Base-by-base conservation (phyloP, 1,284 basidiomycete genomes). In the Ustilago shanxiensis region DNA sequence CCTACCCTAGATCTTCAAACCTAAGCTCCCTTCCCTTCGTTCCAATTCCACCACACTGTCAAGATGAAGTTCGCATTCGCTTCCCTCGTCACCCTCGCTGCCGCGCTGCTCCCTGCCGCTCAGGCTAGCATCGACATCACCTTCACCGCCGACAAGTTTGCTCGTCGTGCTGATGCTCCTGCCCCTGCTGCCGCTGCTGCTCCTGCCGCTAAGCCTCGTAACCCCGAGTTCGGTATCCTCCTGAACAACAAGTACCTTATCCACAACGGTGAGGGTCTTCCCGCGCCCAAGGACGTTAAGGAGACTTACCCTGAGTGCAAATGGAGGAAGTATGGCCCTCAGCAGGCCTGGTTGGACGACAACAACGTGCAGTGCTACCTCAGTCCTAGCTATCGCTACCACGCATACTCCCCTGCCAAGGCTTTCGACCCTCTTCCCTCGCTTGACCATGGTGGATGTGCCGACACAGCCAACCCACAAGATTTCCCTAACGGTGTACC, bases 31-130 rank as follows among this genome's bases (percentile, higher is more conserved):
- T 28, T 13, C 37, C 22, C 47, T n/a, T 5, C 50, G 14, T 39
- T 49, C 24, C 8, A 47, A 65, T 22, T 18, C 37, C 31, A 20
- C 3, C 16, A 16, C 26, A 18, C 54, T 37, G 20, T 44, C 58
- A 74, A 59, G 26, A 78, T 72, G 69, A 74, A 72, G 64, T 56
- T 78, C 47, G 59, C 61, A 22, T 61, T 70, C 18, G 67, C 49
- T 35, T 11, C 64, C 47, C 52, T 72, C 28, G 52, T 76, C 35
- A 45, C 49, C 53, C 33, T 64, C 37, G 70, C 70, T 16, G 70
- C 65, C 37, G 70, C 70, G 39, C 57, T 77, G 20, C 50, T 72
- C 28, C 70, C 70, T 14, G 51, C 61, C 16, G 61, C 66, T 33
- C 55, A 61, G 56, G 68, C 69, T 31, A 41, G 13, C 47, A 35